A percentile compares a stretch with the other conserved stretches of the same genome.
Evolutionary conservation across 1,139 yeast species (phyloP).

Genomic region (Saccharomyces pastorianus): DNA sequence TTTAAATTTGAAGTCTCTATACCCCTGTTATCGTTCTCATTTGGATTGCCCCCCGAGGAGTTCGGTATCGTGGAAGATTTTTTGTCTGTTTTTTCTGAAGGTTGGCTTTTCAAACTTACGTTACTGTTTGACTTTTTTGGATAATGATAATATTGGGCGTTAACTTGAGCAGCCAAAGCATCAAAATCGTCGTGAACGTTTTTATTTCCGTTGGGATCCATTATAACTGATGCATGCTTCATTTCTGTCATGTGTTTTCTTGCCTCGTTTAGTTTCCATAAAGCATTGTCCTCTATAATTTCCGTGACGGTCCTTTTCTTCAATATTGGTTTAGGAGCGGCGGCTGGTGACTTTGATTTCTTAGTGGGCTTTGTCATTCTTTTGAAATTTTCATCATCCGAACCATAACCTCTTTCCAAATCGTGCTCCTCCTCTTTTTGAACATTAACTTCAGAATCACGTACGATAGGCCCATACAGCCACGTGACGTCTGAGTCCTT

Average conservation of each 20-base stretch:
- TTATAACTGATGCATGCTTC: slow-evolving; percentile 17
- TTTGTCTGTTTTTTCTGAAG: neutral
- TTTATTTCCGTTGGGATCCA: slow-evolving; percentile 21
- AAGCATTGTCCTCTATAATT: slow-evolving; percentile 36
- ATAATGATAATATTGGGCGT: slow-evolving; percentile 41
- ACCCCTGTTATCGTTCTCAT: neutral
- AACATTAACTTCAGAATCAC: slow-evolving; percentile 9
- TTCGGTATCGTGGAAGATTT: neutral
- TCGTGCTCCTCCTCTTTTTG: slow-evolving; percentile 4
- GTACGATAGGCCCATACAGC: slow-evolving; percentile 58
- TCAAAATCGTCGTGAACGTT: slow-evolving; percentile 41
- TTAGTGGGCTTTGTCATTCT: slow-evolving; percentile 5
- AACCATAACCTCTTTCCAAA: slow-evolving; percentile 30
- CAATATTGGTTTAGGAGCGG: slow-evolving; percentile 57
- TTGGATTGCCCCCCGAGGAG: neutral
- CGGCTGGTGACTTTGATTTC: slow-evolving; percentile 9
- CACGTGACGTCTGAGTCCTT: slow-evolving; percentile 76
- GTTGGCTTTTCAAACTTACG: neutral
- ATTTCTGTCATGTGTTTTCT: slow-evolving; percentile 29
- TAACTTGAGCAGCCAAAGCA: slow-evolving; percentile 51
- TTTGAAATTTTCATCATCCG: slow-evolving; percentile 37
- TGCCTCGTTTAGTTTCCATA: slow-evolving; percentile 31
- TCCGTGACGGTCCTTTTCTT: slow-evolving; percentile 77
- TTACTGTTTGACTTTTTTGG: neutral
- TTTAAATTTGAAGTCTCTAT: neutral